phyloP scores from a whole-genome alignment of 805 yeast species.

The Soucietia sequanensis region DNA sequence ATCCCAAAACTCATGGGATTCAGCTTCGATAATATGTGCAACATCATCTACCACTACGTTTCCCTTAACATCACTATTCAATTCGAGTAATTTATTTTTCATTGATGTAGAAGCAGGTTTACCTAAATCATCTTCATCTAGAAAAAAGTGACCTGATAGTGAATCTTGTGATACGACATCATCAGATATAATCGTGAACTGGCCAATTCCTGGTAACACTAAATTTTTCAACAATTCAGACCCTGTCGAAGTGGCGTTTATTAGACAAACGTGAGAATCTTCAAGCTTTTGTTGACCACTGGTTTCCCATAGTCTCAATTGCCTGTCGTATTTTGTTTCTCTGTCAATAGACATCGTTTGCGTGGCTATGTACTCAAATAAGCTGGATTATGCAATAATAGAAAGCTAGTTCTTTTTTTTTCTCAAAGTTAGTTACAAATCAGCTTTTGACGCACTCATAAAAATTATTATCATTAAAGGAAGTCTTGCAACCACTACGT shows the following conservation, averaged over 20 bases:
- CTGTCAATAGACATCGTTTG: too few species aligned
- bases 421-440: too few species aligned
- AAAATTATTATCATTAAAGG: too few species aligned
- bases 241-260: constrained; percentile 57
- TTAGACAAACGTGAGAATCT: constrained; percentile 55
- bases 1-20: constrained; percentile 39
- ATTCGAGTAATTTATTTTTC: constrained; percentile 44
- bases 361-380: too few species aligned
- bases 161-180: constrained; percentile 39
- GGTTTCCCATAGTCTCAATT: constrained; percentile 81
- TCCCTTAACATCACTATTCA: constrained; percentile 61
- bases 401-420: too few species aligned
- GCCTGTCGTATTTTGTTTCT: constrained; percentile 73
- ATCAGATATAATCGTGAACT: constrained; percentile 58
- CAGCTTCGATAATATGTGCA: constrained; percentile 8
- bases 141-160: constrained; percentile 62
- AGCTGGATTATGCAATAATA: too few species aligned
- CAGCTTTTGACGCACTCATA: too few species aligned
- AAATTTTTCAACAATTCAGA: constrained; percentile 76
- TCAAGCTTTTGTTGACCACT: constrained; percentile 68
- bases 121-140: constrained; percentile 46
- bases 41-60: constrained; percentile 14
- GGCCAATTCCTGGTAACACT: constrained; percentile 70
- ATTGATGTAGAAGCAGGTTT: constrained; percentile 37
- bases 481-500: too few species aligned